Conservation (phyloP, 441 rosid species). For the Arabidopsis hybrid region DNA sequence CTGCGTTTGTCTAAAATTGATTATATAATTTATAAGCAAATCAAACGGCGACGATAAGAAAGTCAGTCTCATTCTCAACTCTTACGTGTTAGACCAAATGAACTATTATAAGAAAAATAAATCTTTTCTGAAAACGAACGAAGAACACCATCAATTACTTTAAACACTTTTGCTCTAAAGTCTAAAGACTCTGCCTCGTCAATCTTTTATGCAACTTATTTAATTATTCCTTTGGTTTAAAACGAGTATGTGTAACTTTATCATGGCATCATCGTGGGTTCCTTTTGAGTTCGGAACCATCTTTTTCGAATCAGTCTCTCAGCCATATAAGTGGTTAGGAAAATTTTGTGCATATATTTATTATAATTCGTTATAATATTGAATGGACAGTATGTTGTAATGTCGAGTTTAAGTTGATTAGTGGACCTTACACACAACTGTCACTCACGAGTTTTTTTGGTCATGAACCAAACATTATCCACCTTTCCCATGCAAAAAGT, state of each 20-base stretch:
- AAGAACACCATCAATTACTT: constrained; percentile 25
- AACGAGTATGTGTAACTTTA: constrained; percentile 35
- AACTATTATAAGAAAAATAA: not conserved
- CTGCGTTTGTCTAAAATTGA: not conserved
- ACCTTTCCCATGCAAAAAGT: constrained; percentile 48
- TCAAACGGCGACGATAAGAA: not conserved
- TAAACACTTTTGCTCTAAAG: constrained; percentile 32
- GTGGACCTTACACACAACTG: constrained; percentile 52
- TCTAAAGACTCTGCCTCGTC: constrained; percentile 35
- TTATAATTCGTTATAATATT: constrained; percentile 21
- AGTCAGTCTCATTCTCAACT: not conserved
- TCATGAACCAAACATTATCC: constrained; percentile 44
- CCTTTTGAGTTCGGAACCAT: constrained; percentile 41
- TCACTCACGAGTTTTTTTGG: constrained; percentile 39
- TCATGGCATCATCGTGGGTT: constrained; percentile 42
- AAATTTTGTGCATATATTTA: constrained; percentile 25
- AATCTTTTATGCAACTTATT: constrained; percentile 28
- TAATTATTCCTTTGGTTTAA: constrained; percentile 34
- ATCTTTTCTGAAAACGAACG: constrained; percentile 18
- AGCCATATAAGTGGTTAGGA: constrained; percentile 36
- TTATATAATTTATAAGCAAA: not conserved
- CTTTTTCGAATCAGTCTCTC: constrained; percentile 34
- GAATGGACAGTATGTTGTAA: constrained; percentile 29
- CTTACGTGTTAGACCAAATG: constrained; percentile 20
- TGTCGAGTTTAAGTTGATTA: constrained; percentile 34